phyloP scores from a whole-genome alignment of 805 yeast species.

The Metschnikowia lochheadii region DNA sequence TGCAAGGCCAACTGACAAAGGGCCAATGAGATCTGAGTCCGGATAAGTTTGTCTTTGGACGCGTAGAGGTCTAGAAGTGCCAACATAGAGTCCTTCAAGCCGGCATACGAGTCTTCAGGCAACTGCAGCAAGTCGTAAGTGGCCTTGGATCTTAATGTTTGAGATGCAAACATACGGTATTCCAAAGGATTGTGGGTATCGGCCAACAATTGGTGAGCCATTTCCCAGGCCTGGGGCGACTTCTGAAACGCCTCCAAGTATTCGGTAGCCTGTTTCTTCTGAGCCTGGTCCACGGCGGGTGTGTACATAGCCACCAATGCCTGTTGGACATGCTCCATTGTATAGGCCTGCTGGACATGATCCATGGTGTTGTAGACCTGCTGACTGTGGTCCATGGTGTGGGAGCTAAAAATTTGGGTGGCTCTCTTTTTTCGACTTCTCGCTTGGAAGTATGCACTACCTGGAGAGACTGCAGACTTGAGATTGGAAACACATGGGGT shows the following conservation, averaged over 20 bases:
- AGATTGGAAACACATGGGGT: too few species aligned
- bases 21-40: slow-evolving; percentile 79
- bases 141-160: slow-evolving; percentile 80
- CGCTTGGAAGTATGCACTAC: slow-evolving; percentile 1
- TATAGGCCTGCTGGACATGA: slow-evolving; percentile 16
- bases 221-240: slow-evolving; percentile 75
- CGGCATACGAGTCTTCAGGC: slow-evolving; percentile 45
- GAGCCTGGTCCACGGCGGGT: slow-evolving; percentile 37
- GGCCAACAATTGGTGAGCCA: slow-evolving; percentile 53
- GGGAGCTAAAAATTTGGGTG: background rate
- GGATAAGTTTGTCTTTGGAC: slow-evolving; percentile 48
- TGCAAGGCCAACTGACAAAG: slow-evolving; percentile 81
- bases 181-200: slow-evolving; percentile 41
- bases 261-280: slow-evolving; percentile 44
- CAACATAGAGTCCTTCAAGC: slow-evolving; percentile 67
- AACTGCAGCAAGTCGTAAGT: slow-evolving; percentile 80
- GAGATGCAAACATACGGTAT: slow-evolving; percentile 80
- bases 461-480: too few species aligned
- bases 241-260: slow-evolving; percentile 82
- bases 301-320: slow-evolving; percentile 51
- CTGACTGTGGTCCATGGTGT: background rate
- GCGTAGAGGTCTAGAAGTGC: slow-evolving; percentile 48
- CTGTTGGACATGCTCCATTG: slow-evolving; percentile 32
- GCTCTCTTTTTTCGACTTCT: background rate
- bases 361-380: background rate